These are phyloP conservation scores for Cetradonia linearis DNA, from an alignment of 495 filamentous ascomycete species.

Conservation along the genomic window DNA sequence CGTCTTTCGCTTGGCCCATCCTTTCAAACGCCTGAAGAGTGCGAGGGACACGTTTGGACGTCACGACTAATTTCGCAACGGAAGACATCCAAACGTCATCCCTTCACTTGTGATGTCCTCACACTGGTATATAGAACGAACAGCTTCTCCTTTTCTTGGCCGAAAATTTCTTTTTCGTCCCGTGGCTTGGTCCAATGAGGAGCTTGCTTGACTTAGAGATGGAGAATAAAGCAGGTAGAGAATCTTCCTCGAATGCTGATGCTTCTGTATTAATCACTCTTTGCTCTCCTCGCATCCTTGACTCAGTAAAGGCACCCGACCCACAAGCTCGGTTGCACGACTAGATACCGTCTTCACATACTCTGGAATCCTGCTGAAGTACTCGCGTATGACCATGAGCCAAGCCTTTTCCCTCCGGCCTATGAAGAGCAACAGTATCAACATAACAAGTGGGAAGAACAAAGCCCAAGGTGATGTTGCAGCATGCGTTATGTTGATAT, in stretches of 20 bases:
- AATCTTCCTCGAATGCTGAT: too few relatives aligned
- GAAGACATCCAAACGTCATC: not conserved
- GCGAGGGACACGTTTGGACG: not conserved
- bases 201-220: not conserved
- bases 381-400: not conserved
- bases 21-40: not conserved
- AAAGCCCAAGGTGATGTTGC: constrained; percentile 5
- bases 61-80: not conserved
- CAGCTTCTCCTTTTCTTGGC: not conserved
- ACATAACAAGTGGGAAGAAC: not conserved
- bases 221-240: not conserved
- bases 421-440: not conserved
- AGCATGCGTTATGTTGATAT: constrained; percentile 2
- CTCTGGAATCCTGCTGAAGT: not conserved
- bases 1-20: not conserved
- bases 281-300: not conserved
- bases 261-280: not conserved
- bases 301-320: not conserved
- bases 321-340: not conserved
- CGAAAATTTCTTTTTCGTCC: not conserved
- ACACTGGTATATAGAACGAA: not conserved
- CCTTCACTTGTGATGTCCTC: not conserved
- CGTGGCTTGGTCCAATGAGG: not conserved
- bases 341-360: not conserved
- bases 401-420: constrained; percentile 4